These are phyloP conservation scores for Beauveria bassiana DNA, from an alignment of 2,329 filamentous ascomycete genomes.

Conservation along the genomic window DNA sequence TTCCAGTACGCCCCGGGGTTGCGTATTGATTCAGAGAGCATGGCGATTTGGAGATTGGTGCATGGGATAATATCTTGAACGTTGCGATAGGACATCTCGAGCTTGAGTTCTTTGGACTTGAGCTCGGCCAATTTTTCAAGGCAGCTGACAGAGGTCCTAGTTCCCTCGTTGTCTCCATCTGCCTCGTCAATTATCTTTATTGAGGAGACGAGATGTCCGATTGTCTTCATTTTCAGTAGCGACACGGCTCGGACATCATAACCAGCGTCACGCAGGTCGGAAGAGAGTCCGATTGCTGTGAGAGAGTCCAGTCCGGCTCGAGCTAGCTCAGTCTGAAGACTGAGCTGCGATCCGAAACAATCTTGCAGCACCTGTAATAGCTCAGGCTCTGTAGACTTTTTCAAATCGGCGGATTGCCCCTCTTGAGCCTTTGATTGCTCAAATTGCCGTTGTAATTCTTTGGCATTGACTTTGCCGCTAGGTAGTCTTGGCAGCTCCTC, in stretches of 20 bases:
- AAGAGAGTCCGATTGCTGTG: constrained; percentile 44
- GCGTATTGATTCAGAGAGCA: constrained; percentile 66
- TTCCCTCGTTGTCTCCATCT: background rate
- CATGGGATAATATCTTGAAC: constrained; percentile 49
- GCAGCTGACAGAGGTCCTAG: background rate
- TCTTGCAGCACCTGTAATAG: constrained; percentile 25
- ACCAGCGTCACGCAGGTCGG: constrained; percentile 50
- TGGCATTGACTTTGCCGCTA: constrained; percentile 77
- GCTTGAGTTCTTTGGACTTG: background rate
- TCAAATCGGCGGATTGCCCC: background rate
- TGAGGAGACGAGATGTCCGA: constrained; percentile 16
- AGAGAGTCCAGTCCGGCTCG: constrained; percentile 44
- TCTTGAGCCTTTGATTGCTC: constrained; percentile 13
- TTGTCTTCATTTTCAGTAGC: constrained; percentile 49
- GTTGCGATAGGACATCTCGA: constrained; percentile 10
- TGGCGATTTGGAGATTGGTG: constrained; percentile 67
- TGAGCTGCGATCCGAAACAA: constrained; percentile 21
- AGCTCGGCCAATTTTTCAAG: background rate
- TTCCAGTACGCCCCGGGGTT: constrained; percentile 66
- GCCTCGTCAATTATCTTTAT: constrained; percentile 13
- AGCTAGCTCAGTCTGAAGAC: background rate
- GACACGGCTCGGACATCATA: constrained; percentile 49
- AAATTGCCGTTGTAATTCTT: constrained; percentile 49
- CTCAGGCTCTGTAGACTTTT: background rate
- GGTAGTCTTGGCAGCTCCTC: constrained; percentile 63